Base-by-base conservation (phyloP, 139 green algal genomes). In the Deuterostichococcus epilithicus region DNA sequence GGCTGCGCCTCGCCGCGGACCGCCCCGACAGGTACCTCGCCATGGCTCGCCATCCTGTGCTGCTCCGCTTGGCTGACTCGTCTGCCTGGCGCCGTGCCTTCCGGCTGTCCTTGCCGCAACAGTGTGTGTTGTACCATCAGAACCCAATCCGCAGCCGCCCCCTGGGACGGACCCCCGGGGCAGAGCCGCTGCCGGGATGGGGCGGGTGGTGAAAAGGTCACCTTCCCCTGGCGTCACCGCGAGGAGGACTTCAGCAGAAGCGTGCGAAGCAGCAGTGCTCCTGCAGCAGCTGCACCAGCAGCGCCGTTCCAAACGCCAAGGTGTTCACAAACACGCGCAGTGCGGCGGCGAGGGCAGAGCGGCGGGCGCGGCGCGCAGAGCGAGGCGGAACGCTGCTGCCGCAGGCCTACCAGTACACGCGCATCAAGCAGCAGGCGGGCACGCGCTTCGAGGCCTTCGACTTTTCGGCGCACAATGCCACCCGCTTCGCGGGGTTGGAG, bases 401-500 rank as follows among this genome's bases (percentile, higher is more conserved):
- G 1, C 74, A 76, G 25, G 75, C 82, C 10, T 97, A 96, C 84
- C 82, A 82, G 37, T 76, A 76, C 10, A 82, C 94, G 67, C 84
- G 88, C 45, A 93, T 93, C 73, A 75, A 79, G 76, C 58, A 77
- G 63, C 86, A 87, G 86, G 68, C 73, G n/a, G 81, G 82, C 34
- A 66, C 87, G 34, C 84, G 87, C 18, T 96, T 91, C 68, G 89
- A 93, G 78, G 91, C 96, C 70, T 94, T 93, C 80, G 88, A 96
- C 79, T 94, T 94, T 42, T 83, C 73, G 20, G 87, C 79, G 60
- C 94, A 94, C 86, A 98, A 98, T 85, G 76, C 76, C 34, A 97
- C 94, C 18, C 84, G 88, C 25, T 96, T 98, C 80, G 90, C 89
- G 0, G 95, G 95, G 2, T 85, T 98, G 72, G 95, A 98, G 84